Base-by-base conservation (phyloP, 768 basidiomycete species). In the Boletus huronensis region DNA sequence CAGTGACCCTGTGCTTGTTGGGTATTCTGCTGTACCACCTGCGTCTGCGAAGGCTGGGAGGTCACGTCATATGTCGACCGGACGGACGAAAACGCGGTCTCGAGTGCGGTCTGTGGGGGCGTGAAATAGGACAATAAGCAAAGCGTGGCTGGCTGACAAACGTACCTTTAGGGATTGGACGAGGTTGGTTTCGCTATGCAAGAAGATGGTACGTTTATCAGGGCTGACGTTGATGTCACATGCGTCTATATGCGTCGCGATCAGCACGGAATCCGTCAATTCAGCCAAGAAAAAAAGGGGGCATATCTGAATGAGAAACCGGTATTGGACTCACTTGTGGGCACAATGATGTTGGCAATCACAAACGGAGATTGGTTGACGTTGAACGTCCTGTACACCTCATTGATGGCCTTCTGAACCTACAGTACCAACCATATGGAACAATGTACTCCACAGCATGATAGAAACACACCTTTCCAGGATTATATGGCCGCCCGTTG, bases 161-260 rank as follows among this genome's bases (percentile, higher is more conserved):
- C 66, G 14, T 50, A 93, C 93, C 75, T 90, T 94, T 38, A 98
- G 77, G 0, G 85, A 83, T 3, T 81, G 72, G 0, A 98, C 78
- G 17, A 99, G 72, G 56, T 87, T 88, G 11, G 77, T 78, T 68
- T 99, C 96, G 67, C 86, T 86, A 61, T 98, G 93, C 11, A 99
- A 64, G 48, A 97, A 85, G 35, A 98, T 88, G 0, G 93, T 95
- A n/a, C 96, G 81, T 66, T 98, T 99, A 74, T 98, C 97, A 0
- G 97, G 96, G 57, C 86, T 91, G 55, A 98, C 90, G 57, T 99
- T 99, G 64, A 99, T 84, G 65, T 99, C 97, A 63, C 84, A 90
- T 0, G 82, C 75, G 53, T 85, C 92, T 94, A 58, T 23, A 17
- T 14, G 39, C 28, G n/a, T 29, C 13, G 5, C 31, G 25, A 35